These are phyloP conservation scores for Phytophthora fragariaefolia DNA, from an alignment of 352 stramenopile species.

Conservation along the genomic window DNA sequence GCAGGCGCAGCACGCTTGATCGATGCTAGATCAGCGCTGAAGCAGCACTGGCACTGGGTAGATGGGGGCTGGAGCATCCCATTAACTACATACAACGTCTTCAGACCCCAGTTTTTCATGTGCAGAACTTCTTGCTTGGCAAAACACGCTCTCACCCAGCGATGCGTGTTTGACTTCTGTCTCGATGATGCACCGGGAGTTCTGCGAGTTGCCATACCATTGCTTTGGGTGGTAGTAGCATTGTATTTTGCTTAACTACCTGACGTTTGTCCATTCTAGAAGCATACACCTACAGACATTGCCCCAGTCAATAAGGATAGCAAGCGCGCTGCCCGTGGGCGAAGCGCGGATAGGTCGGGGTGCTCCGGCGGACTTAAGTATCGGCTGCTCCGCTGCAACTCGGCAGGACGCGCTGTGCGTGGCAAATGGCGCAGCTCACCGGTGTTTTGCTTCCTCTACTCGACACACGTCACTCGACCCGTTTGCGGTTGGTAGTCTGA, in stretches of 20 bases:
- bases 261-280: slow-evolving; percentile 4
- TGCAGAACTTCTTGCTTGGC: no score
- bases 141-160: no score
- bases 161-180: no score
- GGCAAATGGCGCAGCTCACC: not conserved
- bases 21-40: slow-evolving; percentile 25
- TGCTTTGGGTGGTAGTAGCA: no score
- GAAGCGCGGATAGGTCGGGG: not conserved
- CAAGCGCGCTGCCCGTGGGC: not conserved
- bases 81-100: not conserved
- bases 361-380: slow-evolving; percentile 1
- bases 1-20: slow-evolving; percentile 7
- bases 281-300: slow-evolving; percentile 3
- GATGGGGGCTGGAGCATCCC: slow-evolving; percentile 1
- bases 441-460: slow-evolving; percentile 8
- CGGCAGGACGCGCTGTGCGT: slow-evolving; percentile 1
- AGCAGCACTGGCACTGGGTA: not conserved
- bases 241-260: slow-evolving; percentile 15
- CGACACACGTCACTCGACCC: not conserved
- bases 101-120: slow-evolving; percentile 5
- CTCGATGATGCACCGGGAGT: no score
- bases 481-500: not conserved
- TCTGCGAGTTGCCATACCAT: no score
- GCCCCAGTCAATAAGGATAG: slow-evolving; percentile 7
- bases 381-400: slow-evolving; percentile 2